Evolutionary conservation across 2,329 filamentous ascomycete species (phyloP).

Genomic region (Zymoseptoria passerinii): DNA sequence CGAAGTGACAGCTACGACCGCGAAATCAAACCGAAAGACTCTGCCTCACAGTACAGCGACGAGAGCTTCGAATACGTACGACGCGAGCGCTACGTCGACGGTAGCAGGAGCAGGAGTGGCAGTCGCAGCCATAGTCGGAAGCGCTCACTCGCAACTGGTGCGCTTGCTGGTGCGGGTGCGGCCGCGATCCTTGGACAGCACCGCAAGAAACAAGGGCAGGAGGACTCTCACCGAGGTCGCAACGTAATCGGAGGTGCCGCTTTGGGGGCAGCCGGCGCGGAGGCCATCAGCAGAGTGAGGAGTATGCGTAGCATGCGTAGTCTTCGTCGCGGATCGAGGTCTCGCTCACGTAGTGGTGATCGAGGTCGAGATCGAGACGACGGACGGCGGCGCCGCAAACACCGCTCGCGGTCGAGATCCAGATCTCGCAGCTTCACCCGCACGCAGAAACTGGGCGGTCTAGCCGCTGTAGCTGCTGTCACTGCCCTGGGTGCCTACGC

Average conservation of each 20-base stretch:
- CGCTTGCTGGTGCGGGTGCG: constrained; percentile 52
- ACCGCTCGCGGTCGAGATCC: constrained; percentile 36
- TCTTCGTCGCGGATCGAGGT: constrained; percentile 17
- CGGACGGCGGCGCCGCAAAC: constrained; percentile 25
- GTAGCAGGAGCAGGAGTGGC: constrained; percentile 13
- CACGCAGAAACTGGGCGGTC: constrained; percentile 47
- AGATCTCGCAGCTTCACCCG: constrained; percentile 30
- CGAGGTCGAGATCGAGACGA: constrained; percentile 19
- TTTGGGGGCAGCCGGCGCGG: constrained; percentile 53
- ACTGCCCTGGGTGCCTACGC: constrained; percentile 50
- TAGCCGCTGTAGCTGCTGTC: constrained; percentile 53
- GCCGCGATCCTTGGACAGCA: constrained; percentile 53
- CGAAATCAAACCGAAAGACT: constrained; percentile 45
- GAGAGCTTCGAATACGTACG: constrained; percentile 55
- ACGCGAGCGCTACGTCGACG: constrained; percentile 34
- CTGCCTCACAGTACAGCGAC: constrained; percentile 49
- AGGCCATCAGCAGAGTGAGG: constrained; percentile 45
- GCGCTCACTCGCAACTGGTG: constrained; percentile 55
- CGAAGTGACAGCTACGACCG: constrained; percentile 36
- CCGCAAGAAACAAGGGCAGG: constrained; percentile 48
- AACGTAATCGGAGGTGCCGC: constrained; percentile 53
- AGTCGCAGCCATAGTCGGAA: constrained; percentile 7
- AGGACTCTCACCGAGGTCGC: constrained; percentile 43
- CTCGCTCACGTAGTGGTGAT: constrained; percentile 16
- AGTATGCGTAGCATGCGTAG: constrained; percentile 36